phyloP scores from a whole-genome alignment of 345 rosid species.

The Eucalyptus viminalis region DNA sequence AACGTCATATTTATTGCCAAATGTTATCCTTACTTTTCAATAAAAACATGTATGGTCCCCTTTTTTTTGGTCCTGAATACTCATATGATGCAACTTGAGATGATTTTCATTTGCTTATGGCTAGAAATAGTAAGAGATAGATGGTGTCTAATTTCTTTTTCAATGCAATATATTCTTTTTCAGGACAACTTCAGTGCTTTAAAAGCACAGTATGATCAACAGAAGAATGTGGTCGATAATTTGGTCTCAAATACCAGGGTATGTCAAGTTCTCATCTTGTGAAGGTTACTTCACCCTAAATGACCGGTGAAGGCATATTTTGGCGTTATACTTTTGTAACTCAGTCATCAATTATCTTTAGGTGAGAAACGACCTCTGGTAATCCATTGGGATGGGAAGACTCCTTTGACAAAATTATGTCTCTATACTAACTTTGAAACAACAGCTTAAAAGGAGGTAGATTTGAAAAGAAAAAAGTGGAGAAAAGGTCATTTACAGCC shows the following conservation, averaged over 20 bases:
- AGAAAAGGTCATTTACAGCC: neutral
- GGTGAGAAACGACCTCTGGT: neutral
- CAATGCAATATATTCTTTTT: neutral
- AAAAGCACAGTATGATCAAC: slow-evolving; percentile 67
- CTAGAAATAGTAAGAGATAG: neutral
- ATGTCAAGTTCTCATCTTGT: neutral
- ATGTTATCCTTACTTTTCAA: neutral
- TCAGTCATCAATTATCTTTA: neutral
- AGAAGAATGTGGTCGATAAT: slow-evolving; percentile 50
- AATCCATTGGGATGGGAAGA: neutral
- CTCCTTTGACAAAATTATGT: neutral
- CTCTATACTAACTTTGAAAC: neutral
- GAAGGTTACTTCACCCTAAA: neutral
- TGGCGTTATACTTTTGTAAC: neutral
- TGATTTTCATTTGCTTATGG: neutral
- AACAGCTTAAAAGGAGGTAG: neutral
- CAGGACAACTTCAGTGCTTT: slow-evolving; percentile 56
- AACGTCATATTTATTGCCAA: neutral
- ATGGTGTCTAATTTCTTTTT: neutral
- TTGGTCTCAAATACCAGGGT: slow-evolving; percentile 76
- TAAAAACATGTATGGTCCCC: neutral
- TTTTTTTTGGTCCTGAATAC: neutral
- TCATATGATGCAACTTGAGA: neutral
- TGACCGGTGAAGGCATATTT: neutral
- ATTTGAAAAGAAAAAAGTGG: neutral